Evolutionary conservation across 192 early-diverging fungal species (phyloP).

Genomic region (Pilaira anomala): DNA sequence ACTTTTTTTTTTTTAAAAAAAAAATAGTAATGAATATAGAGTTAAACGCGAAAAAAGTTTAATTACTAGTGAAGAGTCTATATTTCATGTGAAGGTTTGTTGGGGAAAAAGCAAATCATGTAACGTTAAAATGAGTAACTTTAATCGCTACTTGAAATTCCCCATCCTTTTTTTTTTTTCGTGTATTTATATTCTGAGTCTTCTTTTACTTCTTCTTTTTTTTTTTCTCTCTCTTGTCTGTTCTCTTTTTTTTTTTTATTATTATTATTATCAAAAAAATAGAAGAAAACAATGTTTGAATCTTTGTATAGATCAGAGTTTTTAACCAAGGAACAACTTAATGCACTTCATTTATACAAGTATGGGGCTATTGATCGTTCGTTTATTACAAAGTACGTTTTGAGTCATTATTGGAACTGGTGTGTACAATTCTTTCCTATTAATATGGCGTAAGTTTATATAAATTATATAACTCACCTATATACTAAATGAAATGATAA

Average conservation of each 20-base stretch:
- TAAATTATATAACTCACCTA: background rate
- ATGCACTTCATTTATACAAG: conserved; percentile 76
- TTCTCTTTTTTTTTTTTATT: background rate
- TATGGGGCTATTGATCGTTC: conserved; percentile 88
- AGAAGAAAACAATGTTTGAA: background rate
- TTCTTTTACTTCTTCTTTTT: no score
- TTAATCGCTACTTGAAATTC: no score
- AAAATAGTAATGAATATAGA: no score
- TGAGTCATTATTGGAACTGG: conserved; percentile 87
- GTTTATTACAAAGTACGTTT: conserved; percentile 63
- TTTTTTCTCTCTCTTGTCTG: no score
- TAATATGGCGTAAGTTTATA: conserved; percentile 74
- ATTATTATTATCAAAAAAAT: no score
- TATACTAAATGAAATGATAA: background rate
- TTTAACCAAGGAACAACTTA: conserved; percentile 20
- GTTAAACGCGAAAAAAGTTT: no score
- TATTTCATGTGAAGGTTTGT: background rate
- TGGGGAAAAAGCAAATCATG: no score
- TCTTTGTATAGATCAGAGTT: background rate
- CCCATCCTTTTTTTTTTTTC: no score
- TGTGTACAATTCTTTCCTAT: conserved; percentile 83
- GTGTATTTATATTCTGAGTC: no score
- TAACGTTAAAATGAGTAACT: no score
- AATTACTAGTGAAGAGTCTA: background rate
- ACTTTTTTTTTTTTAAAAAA: no score